phyloP scores from a whole-genome alignment of 768 basidiomycete genomes.

The Dentipellis fragilis region DNA sequence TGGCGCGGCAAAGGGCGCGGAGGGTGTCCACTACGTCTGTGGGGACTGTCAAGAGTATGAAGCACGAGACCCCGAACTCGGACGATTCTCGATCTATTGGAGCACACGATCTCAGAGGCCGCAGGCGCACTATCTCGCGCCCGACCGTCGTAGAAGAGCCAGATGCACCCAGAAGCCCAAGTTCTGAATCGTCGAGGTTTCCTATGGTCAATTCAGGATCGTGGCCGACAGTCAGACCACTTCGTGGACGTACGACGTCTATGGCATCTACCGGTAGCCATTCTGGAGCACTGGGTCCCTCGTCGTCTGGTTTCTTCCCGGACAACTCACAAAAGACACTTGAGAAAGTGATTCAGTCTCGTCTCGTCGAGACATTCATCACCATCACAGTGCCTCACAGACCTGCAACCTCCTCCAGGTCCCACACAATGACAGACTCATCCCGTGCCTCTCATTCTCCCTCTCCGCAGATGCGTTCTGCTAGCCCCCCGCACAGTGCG shows the following conservation, averaged over 20 bases:
- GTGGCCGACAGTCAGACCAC: neutral
- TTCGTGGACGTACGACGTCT: slow-evolving; percentile 7
- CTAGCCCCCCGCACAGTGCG: neutral
- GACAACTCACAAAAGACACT: slow-evolving; percentile 60
- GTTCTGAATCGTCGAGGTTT: slow-evolving; percentile 1
- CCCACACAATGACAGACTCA: neutral
- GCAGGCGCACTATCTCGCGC: slow-evolving; percentile 26
- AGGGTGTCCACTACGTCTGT: slow-evolving; percentile 52
- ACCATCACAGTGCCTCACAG: slow-evolving; percentile 35
- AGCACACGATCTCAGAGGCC: slow-evolving; percentile 24
- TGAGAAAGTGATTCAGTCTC: slow-evolving; percentile 61
- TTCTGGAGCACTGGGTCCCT: neutral
- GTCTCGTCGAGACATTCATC: slow-evolving; percentile 72
- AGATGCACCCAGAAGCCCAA: neutral
- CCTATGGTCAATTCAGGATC: slow-evolving; percentile 6
- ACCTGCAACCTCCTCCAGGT: slow-evolving; percentile 2
- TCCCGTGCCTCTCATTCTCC: neutral
- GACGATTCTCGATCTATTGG: slow-evolving; percentile 21
- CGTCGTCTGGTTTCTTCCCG: slow-evolving; percentile 28
- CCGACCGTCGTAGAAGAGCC: slow-evolving; percentile 17
- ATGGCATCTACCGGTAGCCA: slow-evolving; percentile 6
- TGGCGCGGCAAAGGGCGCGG: slow-evolving; percentile 49
- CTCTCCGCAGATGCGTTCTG: neutral
- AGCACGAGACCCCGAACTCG: slow-evolving; percentile 29
- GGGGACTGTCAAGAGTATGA: slow-evolving; percentile 34